Evolutionary conservation across 495 filamentous ascomycete species (phyloP).

Genomic region (Bacidia rubella): DNA sequence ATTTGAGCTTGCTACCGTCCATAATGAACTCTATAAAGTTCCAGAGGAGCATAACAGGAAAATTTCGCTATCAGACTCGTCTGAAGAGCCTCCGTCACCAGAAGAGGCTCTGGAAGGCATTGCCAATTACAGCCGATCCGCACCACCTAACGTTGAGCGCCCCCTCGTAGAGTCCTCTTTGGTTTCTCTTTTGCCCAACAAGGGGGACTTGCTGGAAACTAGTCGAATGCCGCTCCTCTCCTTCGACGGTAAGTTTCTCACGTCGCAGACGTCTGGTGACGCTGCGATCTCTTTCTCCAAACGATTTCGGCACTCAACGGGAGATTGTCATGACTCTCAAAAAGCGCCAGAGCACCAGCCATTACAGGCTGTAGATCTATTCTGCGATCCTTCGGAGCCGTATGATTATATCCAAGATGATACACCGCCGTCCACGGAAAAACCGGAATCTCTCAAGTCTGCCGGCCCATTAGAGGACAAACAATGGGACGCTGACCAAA

Average conservation of each 20-base stretch:
- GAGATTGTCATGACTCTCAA: slow-evolving; percentile 20
- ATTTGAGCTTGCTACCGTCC: slow-evolving; percentile 47
- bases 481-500: slow-evolving; percentile 3
- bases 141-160: slow-evolving; percentile 11
- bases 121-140: not conserved
- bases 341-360: slow-evolving; percentile 6
- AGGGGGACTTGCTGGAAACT: slow-evolving; percentile 24
- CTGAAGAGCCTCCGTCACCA: slow-evolving; percentile 8
- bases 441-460: not conserved
- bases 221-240: slow-evolving; percentile 26
- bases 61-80: not conserved
- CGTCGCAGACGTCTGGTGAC: slow-evolving; percentile 7
- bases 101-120: slow-evolving; percentile 10
- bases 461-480: not conserved
- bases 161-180: slow-evolving; percentile 12
- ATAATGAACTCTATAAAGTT: slow-evolving; percentile 54
- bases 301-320: slow-evolving; percentile 26
- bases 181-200: slow-evolving; percentile 13
- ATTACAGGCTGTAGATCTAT: slow-evolving; percentile 20
- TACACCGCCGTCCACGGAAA: not conserved
- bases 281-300: slow-evolving; percentile 22
- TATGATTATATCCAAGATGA: slow-evolving; percentile 6
- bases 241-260: slow-evolving; percentile 22
- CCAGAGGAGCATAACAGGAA: slow-evolving; percentile 49
- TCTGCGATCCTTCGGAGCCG: slow-evolving; percentile 21